A percentile compares a stretch with the other conserved stretches of the same genome.
phyloP scores from a whole-genome alignment of 2,329 filamentous ascomycete genomes.

The Penicillium oxalicum region DNA sequence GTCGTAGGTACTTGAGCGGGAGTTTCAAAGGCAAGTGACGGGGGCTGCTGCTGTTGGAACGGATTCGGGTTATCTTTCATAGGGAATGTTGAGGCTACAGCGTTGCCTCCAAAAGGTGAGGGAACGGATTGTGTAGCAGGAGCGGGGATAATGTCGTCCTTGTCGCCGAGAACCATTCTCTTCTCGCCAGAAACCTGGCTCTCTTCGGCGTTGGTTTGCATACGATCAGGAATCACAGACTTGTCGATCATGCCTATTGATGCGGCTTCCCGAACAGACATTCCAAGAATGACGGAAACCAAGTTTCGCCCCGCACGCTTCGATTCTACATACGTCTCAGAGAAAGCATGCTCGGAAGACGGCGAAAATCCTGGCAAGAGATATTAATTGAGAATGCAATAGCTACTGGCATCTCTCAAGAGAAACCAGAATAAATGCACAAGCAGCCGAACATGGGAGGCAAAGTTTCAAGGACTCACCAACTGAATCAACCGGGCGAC shows the following conservation, averaged over 20 bases:
- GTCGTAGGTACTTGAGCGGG: slow-evolving; percentile 1
- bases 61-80: neutral
- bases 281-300: slow-evolving; percentile 53
- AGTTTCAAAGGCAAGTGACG: neutral
- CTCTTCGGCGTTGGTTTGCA: slow-evolving; percentile 5
- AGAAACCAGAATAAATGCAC: neutral
- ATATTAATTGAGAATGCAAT: neutral
- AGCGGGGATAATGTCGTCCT: slow-evolving; percentile 28
- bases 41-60: slow-evolving; percentile 6
- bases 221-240: slow-evolving; percentile 28
- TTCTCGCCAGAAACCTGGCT: slow-evolving; percentile 21
- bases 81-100: neutral
- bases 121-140: slow-evolving; percentile 16
- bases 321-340: slow-evolving; percentile 50
- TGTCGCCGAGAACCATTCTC: slow-evolving; percentile 36
- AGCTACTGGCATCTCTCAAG: neutral
- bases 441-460: neutral
- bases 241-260: slow-evolving; percentile 46
- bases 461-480: slow-evolving; percentile 23
- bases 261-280: slow-evolving; percentile 49
- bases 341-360: slow-evolving; percentile 49
- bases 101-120: neutral
- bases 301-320: slow-evolving; percentile 53
- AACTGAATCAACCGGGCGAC: slow-evolving; percentile 43
- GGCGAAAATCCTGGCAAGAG: slow-evolving; percentile 33